Evolutionary conservation across 2,329 filamentous ascomycete species (phyloP), one percentile per base, ranked within the genome.

Genomic region (Escovopsis sp.): DNA sequence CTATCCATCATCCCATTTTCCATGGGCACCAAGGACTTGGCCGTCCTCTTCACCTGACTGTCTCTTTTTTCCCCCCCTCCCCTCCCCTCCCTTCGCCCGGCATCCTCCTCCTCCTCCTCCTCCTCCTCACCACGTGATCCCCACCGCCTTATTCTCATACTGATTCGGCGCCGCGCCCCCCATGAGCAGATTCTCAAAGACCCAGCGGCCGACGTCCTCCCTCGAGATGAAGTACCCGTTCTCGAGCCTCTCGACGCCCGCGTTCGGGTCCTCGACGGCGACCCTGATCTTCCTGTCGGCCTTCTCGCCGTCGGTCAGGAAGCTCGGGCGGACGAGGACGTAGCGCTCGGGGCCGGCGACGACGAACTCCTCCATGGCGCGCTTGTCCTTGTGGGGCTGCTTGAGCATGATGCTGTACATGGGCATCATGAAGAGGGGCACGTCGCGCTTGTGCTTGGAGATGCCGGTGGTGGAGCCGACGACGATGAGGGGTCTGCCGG

Each of bases 311-410:
- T 49, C 43, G 4, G 45, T 41, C 30, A 65, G 40, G 21, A 63
- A 31, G 33, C 57, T 61, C 2, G 55, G 55, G 1, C 62, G 47
- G 4, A 63, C 49, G 13, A 62, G 34, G n/a, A 53, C 53, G 35
- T 51, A 62, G n/a, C 43, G 39, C 39, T 61, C 57, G 5, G 41
- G 48, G 31, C 47, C 48, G 2, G 26, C 45, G 1, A 27, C 33
- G 5, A 62, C 31, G 5, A 13, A 28, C 19, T 44, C 33, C 49
- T 71, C 66, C 62, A 68, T 66, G 17, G 46, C 51, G 33, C 46
- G 49, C 52, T 71, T 72, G 42, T 71, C 68, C 9, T 36, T 47
- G 43, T 67, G 66, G 10, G 66, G 60, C 19, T 52, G 51, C 27
- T 45, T 43, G 4, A 70, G 48, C 27, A 62, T 35, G 33, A 52